Evolutionary conservation across 768 basidiomycete species (phyloP).

Genomic region (Lanmaoa pseudosensibilis): DNA sequence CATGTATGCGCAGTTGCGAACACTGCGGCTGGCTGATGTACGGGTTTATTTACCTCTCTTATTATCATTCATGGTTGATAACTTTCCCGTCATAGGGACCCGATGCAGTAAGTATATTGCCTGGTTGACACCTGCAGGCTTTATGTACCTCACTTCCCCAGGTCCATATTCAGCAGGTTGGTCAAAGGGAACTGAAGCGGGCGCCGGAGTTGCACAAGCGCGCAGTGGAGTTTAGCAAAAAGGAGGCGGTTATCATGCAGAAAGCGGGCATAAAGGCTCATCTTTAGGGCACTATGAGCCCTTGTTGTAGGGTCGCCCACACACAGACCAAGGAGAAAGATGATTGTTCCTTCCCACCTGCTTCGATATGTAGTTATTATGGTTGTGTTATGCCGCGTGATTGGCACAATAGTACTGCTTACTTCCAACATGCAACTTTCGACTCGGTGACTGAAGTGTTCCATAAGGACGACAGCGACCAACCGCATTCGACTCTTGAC

Average conservation of each 20-base stretch:
- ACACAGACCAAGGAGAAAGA: not conserved
- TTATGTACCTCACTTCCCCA: conserved; percentile 32
- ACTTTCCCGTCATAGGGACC: conserved; percentile 53
- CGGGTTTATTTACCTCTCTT: conserved; percentile 26
- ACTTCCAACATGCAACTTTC: not conserved
- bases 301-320: not conserved
- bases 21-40: conserved; percentile 86
- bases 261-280: conserved; percentile 61
- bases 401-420: not conserved
- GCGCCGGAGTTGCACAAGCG: conserved; percentile 60
- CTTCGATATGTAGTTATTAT: not conserved
- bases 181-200: conserved; percentile 82
- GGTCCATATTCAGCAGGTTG: conserved; percentile 96
- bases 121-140: not conserved
- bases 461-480: not conserved
- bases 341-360: not conserved
- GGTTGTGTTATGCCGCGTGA: not conserved
- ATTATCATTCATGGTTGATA: conserved; percentile 4
- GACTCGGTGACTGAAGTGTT: not conserved
- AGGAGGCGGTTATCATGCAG: conserved; percentile 58
- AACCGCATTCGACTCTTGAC: not conserved
- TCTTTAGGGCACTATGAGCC: conserved; percentile 35
- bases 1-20: conserved; percentile 78
- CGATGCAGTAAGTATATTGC: conserved; percentile 56
- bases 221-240: conserved; percentile 54